Evolutionary conservation across 2,329 filamentous ascomycete species (phyloP), one percentile per base, ranked within the genome.

Genomic region (Bipolaris sorokiniana): DNA sequence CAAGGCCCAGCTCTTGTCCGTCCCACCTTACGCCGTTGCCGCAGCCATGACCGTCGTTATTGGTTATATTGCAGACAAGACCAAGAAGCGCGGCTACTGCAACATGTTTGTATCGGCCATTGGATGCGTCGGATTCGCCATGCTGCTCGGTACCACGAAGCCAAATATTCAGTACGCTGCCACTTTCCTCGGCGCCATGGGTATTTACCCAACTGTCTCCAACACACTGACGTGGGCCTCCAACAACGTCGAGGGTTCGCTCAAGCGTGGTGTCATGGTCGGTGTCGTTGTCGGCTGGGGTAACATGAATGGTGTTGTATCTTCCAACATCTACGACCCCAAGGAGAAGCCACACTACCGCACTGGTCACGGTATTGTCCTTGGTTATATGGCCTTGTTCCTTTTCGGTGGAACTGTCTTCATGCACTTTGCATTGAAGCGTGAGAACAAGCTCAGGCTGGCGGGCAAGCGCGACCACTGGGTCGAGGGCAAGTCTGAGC

Each of bases 211-310:
- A 0, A 89, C 87, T 66, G 91, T 96, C 51, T 80, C 91, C 23
- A 95, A 96, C 74, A 96, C 92, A 0, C 90, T 97, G 62, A 87
- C 88, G 2, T 97, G 93, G 93, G 82, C 89, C 22, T 88, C 89
- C 56, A 97, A 97, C 80, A 97, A 97, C 63, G 85, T 88, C 47
- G 93, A 97, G 76, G 90, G 93, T n/a, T 90, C 94, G 6, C 96
- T 96, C 78, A 97, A 97, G 81, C 87, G 93, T 38, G 93, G 92
- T 50, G 89, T 97, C 41, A 91, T 91, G 1, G 79, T 97, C 2
- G 93, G 93, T 1, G 87, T 97, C 56, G 90, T 97, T 54, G 95
- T 97, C 58, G 92, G 78, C 36, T 96, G 91, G 90, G 93, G 93
- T 47, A 97, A 97, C 74, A 81, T 97, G 58, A 96, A 96, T 75